A percentile compares a stretch with the other conserved stretches of the same genome.
phyloP scores from a whole-genome alignment of 2,329 filamentous ascomycete species.

The Fusarium mexicanum region DNA sequence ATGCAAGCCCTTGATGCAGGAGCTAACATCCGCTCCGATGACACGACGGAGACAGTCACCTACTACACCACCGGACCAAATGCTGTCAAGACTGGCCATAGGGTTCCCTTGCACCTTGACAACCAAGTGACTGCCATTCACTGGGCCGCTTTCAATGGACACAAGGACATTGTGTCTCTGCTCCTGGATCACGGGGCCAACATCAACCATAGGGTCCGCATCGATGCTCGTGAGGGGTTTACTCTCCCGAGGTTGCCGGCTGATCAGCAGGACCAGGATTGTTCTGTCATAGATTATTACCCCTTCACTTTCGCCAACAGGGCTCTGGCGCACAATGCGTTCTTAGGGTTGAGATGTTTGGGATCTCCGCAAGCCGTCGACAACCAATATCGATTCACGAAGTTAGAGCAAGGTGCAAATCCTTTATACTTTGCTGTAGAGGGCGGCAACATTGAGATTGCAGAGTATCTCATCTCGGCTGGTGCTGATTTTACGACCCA shows the following conservation, averaged over 20 bases:
- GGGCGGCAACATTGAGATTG: background rate
- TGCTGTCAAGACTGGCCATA: background rate
- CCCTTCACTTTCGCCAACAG: background rate
- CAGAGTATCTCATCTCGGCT: background rate
- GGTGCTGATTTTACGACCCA: background rate
- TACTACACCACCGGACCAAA: background rate
- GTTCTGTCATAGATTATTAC: background rate
- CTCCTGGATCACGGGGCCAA: background rate
- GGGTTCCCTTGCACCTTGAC: background rate
- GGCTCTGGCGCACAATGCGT: background rate
- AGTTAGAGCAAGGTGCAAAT: slow-evolving; percentile 4
- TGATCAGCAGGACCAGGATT: too few species aligned
- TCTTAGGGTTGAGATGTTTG: background rate
- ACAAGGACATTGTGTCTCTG: background rate
- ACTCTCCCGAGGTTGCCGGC: background rate
- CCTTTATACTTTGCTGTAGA: slow-evolving; percentile 16
- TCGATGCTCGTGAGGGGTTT: background rate
- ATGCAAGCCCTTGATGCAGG: background rate
- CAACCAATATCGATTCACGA: too few species aligned
- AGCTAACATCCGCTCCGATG: background rate
- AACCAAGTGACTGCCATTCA: slow-evolving; percentile 12
- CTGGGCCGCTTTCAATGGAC: background rate
- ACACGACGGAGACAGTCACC: background rate
- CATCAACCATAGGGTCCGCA: slow-evolving; percentile 6
- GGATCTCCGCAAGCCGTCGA: background rate